A percentile compares a stretch with the other conserved stretches of the same genome.
These are phyloP conservation scores for Pelargonium myrrhifolium DNA, from an alignment of 441 rosid species.

Conservation along the genomic window DNA sequence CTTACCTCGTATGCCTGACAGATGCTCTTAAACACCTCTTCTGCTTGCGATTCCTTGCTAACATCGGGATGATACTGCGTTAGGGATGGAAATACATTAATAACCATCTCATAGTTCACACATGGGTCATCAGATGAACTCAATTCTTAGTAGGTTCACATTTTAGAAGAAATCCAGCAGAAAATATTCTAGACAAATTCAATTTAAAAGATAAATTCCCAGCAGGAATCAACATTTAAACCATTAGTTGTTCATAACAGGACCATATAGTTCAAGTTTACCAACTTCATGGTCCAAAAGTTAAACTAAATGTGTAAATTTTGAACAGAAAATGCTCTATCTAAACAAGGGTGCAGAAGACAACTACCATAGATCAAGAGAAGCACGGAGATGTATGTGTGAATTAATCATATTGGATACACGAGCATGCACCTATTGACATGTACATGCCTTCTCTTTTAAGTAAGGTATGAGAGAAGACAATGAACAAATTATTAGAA, in stretches of 20 bases:
- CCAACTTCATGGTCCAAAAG: not conserved
- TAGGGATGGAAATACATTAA: constrained; percentile 12
- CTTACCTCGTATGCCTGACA: constrained; percentile 70
- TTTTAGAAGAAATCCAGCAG: not conserved
- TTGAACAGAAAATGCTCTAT: not conserved
- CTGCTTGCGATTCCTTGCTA: constrained; percentile 56
- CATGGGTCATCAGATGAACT: not conserved
- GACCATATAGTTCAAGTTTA: not conserved
- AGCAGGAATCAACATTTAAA: not conserved
- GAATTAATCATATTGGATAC: not conserved
- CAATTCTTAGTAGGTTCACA: not conserved
- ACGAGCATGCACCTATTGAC: not conserved
- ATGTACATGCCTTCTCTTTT: not conserved
- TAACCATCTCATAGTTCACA: not conserved
- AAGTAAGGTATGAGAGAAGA: not conserved
- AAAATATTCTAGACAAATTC: not conserved
- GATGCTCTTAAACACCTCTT: constrained; percentile 68
- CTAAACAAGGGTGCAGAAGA: not conserved
- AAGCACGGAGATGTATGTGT: not conserved
- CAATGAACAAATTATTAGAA: not conserved
- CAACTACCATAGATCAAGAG: not conserved
- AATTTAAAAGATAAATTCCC: too few relatives aligned
- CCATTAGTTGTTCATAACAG: too few relatives aligned
- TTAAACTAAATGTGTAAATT: too few relatives aligned
- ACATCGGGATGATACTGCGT: constrained; percentile 92